A percentile compares a stretch with the other conserved stretches of the same genome.
phyloP scores from a whole-genome alignment of 129 eudicot genomes.

The Daucus carota region DNA sequence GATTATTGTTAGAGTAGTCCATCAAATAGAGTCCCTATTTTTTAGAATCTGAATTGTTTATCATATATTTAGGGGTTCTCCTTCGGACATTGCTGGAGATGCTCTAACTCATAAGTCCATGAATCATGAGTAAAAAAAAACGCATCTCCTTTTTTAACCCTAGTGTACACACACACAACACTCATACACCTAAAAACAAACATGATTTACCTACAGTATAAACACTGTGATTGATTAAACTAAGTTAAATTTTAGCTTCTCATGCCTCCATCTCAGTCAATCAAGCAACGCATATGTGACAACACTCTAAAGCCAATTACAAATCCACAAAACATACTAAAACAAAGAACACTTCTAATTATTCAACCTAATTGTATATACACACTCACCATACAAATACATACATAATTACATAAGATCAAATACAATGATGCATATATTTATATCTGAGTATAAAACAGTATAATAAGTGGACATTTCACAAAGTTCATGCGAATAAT shows the following conservation, averaged over 20 bases:
- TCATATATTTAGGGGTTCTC: no score
- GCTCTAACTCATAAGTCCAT: background rate
- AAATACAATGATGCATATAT: no score
- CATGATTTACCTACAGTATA: background rate
- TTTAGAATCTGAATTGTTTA: no score
- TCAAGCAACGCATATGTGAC: background rate
- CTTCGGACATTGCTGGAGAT: no score
- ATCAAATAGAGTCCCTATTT: no score
- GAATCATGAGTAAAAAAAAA: background rate
- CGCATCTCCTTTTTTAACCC: background rate
- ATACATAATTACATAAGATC: no score
- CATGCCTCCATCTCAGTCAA: background rate
- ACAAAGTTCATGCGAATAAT: constrained; percentile 34
- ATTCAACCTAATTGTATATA: background rate
- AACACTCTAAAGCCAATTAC: background rate
- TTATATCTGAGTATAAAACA: constrained; percentile 63
- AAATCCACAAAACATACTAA: constrained; percentile 56
- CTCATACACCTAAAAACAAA: no score
- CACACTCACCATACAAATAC: background rate
- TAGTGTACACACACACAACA: background rate
- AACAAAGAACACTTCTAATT: background rate
- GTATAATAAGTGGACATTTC: constrained; percentile 70
- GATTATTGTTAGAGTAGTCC: no score
- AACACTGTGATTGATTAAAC: background rate
- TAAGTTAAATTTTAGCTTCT: background rate